Conservation (phyloP, 2,329 filamentous ascomycete genomes). For the Fusarium oligoseptatum region DNA sequence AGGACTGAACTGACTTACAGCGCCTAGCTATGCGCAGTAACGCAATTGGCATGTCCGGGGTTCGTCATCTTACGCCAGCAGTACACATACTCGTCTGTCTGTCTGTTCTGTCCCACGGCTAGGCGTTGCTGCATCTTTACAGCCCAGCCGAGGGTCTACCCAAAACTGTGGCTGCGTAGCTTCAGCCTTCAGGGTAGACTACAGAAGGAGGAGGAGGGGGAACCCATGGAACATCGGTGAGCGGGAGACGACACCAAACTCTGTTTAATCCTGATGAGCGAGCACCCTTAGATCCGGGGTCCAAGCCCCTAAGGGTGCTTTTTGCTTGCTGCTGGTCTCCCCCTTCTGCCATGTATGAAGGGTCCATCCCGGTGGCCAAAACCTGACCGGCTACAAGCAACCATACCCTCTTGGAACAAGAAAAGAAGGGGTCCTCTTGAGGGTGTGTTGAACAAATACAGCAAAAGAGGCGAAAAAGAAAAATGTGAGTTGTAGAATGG, state of each 20-base stretch:
- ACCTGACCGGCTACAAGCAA: neutral
- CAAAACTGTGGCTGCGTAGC: slow-evolving; percentile 6
- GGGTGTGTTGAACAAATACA: slow-evolving; percentile 11
- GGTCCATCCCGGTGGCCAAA: slow-evolving; percentile 33
- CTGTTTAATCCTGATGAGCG: neutral
- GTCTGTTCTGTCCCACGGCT: neutral
- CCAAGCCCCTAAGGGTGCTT: neutral
- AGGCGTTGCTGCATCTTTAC: slow-evolving; percentile 1
- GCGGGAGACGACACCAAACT: slow-evolving; percentile 1
- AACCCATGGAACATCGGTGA: slow-evolving; percentile 37
- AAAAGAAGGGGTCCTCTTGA: slow-evolving; percentile 10
- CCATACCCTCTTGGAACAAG: neutral
- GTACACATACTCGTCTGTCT: neutral
- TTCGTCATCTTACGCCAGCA: slow-evolving; percentile 24
- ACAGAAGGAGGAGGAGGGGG: neutral
- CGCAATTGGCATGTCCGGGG: slow-evolving; percentile 16
- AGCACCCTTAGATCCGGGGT: slow-evolving; percentile 14
- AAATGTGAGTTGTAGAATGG: neutral
- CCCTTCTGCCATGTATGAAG: slow-evolving; percentile 31
- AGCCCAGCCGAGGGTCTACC: neutral
- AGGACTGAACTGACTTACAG: slow-evolving; percentile 27
- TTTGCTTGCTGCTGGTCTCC: neutral
- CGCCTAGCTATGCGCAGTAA: slow-evolving; percentile 20
- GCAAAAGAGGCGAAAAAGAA: neutral
- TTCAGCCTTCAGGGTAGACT: slow-evolving; percentile 13